These are phyloP conservation scores for Microbotryum silenes-acaulis DNA, from an alignment of 1,284 basidiomycete species.

Conservation along the genomic window DNA sequence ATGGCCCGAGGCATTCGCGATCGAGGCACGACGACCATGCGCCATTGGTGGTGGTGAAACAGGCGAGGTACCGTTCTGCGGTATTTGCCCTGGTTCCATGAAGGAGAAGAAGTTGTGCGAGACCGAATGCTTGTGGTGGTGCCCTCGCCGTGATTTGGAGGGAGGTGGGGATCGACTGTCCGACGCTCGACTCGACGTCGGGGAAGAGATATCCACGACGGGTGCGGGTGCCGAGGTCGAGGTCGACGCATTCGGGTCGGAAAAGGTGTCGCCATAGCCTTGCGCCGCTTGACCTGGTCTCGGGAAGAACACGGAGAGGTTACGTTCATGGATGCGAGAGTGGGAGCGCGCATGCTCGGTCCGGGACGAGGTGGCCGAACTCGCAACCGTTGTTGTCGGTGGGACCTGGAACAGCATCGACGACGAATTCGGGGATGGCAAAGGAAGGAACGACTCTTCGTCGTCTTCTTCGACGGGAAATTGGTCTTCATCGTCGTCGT, in stretches of 20 bases:
- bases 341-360: constrained; percentile 51
- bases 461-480: not conserved
- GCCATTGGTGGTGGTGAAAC: not conserved
- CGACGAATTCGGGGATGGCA: not conserved
- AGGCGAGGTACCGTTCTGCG: not conserved
- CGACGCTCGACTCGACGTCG: not conserved
- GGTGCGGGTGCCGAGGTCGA: not conserved
- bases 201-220: not conserved
- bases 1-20: constrained; percentile 1
- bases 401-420: not conserved
- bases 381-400: not conserved
- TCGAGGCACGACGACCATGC: not conserved
- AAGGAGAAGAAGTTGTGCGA: constrained; percentile 92
- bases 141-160: constrained; percentile 21
- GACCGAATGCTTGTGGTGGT: constrained; percentile 73
- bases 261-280: constrained; percentile 60
- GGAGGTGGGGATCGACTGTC: not conserved
- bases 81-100: constrained; percentile 46
- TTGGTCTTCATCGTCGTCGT: not conserved
- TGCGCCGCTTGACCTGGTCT: constrained; percentile 60
- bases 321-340: constrained; percentile 74
- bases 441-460: not conserved
- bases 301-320: constrained; percentile 84
- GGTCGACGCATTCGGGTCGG: constrained; percentile 38
- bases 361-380: not conserved